Evolutionary conservation across 208 protist genomes (phyloP).

Genomic region (Trypanosoma avium): DNA sequence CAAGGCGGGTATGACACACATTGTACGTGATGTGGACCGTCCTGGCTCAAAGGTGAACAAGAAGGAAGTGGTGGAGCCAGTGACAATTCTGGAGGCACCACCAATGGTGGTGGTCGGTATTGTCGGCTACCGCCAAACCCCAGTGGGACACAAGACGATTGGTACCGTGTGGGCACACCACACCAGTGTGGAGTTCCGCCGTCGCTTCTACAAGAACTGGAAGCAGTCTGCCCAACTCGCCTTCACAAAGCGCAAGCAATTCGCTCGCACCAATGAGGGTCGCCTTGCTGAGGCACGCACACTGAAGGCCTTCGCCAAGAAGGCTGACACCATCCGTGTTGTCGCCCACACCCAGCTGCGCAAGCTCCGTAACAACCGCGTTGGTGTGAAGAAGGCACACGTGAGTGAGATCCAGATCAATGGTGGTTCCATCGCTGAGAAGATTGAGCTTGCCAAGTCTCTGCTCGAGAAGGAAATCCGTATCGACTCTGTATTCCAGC

Average conservation of each 20-base stretch:
- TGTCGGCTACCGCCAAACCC: conserved; percentile 98
- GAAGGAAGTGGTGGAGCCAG: conserved; percentile 98
- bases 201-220: conserved; percentile 99
- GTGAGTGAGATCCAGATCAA: conserved; percentile 99
- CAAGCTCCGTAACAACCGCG: conserved; percentile 97
- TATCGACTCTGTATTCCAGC: conserved; percentile 94
- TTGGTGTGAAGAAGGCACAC: conserved; percentile 98
- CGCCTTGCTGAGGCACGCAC: conserved; percentile 84
- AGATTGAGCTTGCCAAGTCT: conserved; percentile 94
- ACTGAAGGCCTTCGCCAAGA: conserved; percentile 95
- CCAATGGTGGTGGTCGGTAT: conserved; percentile 98
- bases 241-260: conserved; percentile 94
- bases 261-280: conserved; percentile 81
- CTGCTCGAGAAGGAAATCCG: conserved; percentile 97
- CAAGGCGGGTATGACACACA: conserved; percentile 99
- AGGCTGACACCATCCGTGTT: conserved; percentile 97
- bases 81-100: conserved; percentile 98
- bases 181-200: conserved; percentile 93
- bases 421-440: conserved; percentile 96
- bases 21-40: conserved; percentile 98
- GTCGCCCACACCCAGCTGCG: conserved; percentile 98
- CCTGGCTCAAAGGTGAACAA: conserved; percentile 96
- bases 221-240: conserved; percentile 97
- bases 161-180: conserved; percentile 98
- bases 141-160: conserved; percentile 95